These are phyloP conservation scores for Anaeromyces robustus DNA, from an alignment of 192 early-diverging fungal species.

Conservation along the genomic window DNA sequence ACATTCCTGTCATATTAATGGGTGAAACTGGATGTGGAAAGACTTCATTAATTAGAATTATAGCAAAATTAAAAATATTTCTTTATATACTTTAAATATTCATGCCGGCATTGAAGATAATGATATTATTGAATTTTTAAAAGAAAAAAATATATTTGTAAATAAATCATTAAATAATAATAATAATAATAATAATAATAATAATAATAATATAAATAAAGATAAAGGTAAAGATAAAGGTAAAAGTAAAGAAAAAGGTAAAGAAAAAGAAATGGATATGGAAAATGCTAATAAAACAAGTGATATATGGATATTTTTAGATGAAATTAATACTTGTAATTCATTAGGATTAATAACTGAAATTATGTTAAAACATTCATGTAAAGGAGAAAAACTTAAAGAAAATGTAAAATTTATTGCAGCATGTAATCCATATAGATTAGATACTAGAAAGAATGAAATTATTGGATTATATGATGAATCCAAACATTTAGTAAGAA, in stretches of 20 bases:
- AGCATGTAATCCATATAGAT: background rate
- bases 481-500: background rate
- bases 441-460: background rate
- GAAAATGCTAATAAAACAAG: too few species aligned
- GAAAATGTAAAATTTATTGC: background rate
- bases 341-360: background rate
- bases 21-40: background rate
- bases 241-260: too few species aligned
- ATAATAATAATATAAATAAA: too few species aligned
- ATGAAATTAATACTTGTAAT: background rate
- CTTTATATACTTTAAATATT: background rate
- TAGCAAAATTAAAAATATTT: background rate
- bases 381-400: background rate
- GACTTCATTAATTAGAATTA: background rate
- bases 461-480: background rate
- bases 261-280: too few species aligned
- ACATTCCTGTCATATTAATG: background rate
- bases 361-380: background rate
- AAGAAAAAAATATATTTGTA: background rate
- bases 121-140: background rate
- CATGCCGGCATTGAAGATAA: background rate
- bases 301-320: background rate
- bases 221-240: too few species aligned
- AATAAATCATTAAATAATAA: background rate
- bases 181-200: background rate